A percentile compares a stretch with the other conserved stretches of the same genome.
Evolutionary conservation across 2,329 filamentous ascomycete genomes (phyloP).

Genomic region (Phialophora expanda): DNA sequence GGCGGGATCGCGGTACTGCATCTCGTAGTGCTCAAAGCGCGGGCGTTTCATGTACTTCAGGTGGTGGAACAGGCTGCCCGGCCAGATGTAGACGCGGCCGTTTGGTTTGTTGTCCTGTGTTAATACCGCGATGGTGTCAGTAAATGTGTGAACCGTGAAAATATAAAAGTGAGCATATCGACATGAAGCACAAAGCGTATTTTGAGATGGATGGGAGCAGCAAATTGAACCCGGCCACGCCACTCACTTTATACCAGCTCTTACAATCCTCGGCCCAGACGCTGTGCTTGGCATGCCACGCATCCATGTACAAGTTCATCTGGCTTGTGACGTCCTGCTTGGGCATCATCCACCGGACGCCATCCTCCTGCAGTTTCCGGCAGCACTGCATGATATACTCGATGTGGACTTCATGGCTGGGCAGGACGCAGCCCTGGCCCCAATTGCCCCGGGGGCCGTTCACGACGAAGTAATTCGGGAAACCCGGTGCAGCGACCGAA

Average conservation of each 20-base stretch:
- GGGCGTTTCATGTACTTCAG: conserved; percentile 47
- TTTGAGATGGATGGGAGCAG: conserved; percentile 44
- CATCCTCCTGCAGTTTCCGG: conserved; percentile 43
- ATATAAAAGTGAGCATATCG: too few species aligned
- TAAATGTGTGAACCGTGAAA: background rate
- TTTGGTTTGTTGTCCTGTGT: conserved; percentile 31
- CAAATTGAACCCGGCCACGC: conserved; percentile 26
- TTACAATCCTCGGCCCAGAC: conserved; percentile 42
- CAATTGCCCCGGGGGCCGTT: conserved; percentile 42
- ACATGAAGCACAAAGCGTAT: conserved; percentile 41
- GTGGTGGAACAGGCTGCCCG: conserved; percentile 48
- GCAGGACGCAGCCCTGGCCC: conserved; percentile 42
- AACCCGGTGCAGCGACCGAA: conserved; percentile 52
- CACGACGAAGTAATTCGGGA: conserved; percentile 50
- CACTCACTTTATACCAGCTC: conserved; percentile 47
- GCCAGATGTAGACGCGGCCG: conserved; percentile 48
- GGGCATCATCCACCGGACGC: conserved; percentile 41
- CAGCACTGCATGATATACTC: conserved; percentile 43
- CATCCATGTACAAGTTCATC: conserved; percentile 39
- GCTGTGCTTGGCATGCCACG: conserved; percentile 41
- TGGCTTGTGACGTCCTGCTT: conserved; percentile 31
- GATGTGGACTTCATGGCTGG: conserved; percentile 38
- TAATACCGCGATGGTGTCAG: background rate
- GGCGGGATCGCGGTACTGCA: conserved; percentile 46
- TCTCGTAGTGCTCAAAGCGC: conserved; percentile 52